phyloP scores from a whole-genome alignment of 306 rosid genomes.

The Sphenostylis stenocarpa region DNA sequence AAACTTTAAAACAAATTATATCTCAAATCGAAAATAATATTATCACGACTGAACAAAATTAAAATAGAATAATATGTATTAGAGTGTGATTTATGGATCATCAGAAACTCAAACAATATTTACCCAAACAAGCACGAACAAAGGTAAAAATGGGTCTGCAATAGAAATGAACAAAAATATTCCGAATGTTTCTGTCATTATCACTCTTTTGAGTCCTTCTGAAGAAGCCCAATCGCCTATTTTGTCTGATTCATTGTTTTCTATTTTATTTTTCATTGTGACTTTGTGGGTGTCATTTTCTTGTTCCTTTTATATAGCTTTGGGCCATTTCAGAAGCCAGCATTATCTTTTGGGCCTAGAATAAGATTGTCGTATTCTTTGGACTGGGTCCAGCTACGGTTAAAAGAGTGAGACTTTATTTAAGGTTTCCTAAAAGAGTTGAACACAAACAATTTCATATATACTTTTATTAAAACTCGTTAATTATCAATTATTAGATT shows the following conservation, averaged over 20 bases:
- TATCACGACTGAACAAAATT: too few species aligned
- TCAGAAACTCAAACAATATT: too few species aligned
- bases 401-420: background rate
- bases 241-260: background rate
- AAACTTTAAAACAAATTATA: too few species aligned
- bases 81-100: too few species aligned
- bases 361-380: background rate
- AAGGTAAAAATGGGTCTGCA: too few species aligned
- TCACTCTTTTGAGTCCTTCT: background rate
- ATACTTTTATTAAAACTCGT: too few species aligned
- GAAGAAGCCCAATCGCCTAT: background rate
- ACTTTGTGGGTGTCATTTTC: background rate
- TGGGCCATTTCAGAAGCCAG: background rate
- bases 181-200: background rate
- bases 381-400: background rate
- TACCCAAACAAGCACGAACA: too few species aligned
- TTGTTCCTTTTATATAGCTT: background rate
- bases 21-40: too few species aligned
- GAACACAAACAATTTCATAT: background rate
- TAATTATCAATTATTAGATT: too few species aligned
- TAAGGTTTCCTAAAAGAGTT: background rate
- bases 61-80: too few species aligned
- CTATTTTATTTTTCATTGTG: background rate
- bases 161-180: background rate
- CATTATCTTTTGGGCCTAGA: background rate